These are phyloP conservation scores for Solanum chilense DNA, from an alignment of 257 asterid species.

Conservation along the genomic window DNA sequence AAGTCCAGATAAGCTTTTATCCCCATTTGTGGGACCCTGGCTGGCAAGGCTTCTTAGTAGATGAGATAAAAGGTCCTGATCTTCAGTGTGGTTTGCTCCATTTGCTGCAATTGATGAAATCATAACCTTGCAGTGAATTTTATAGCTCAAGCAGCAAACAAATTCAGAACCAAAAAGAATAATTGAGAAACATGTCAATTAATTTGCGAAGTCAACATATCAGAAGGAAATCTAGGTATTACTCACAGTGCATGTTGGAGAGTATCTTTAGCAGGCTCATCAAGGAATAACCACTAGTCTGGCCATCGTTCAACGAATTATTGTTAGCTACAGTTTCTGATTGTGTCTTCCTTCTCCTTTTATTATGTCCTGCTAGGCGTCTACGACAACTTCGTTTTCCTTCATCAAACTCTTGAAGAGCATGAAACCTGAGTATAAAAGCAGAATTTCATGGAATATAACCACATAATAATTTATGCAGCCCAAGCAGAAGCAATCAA, in stretches of 20 bases:
- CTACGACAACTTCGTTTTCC: conserved; percentile 79
- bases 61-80: conserved; percentile 61
- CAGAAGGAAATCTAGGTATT: not conserved
- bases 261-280: conserved; percentile 66
- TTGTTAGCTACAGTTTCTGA: conserved; percentile 26
- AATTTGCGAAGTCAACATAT: not conserved
- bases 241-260: conserved; percentile 68
- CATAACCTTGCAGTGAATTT: not conserved
- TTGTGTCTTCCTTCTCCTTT: conserved; percentile 74
- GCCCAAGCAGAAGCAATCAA: not conserved
- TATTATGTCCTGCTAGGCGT: conserved; percentile 74
- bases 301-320: conserved; percentile 36
- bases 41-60: conserved; percentile 54
- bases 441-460: not conserved
- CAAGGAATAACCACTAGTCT: conserved; percentile 48
- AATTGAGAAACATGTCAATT: not conserved
- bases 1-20: conserved; percentile 29
- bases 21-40: conserved; percentile 28
- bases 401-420: conserved; percentile 78
- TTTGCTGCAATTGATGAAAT: conserved; percentile 37
- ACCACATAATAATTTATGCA: not conserved
- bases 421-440: conserved; percentile 49
- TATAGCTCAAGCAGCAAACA: not conserved
- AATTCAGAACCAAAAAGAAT: not conserved
- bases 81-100: conserved; percentile 29